These are phyloP conservation scores for Cutaneotrichosporon dermatis DNA, from an alignment of 1,284 basidiomycete species.

Conservation along the genomic window DNA sequence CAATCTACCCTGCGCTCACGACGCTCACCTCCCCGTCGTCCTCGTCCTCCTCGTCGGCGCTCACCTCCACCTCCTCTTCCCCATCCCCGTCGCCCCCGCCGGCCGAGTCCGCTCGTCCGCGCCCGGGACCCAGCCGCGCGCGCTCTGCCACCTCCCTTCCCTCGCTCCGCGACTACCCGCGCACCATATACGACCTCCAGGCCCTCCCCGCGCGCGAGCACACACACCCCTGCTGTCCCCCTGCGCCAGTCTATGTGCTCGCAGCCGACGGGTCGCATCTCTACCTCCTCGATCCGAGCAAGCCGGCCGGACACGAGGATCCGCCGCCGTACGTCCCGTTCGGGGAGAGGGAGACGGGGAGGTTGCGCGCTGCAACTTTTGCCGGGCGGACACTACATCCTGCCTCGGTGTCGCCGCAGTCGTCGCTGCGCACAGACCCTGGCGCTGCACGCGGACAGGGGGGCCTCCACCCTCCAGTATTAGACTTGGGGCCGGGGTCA, in stretches of 20 bases:
- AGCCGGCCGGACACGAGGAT: constrained; percentile 26
- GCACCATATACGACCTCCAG: background rate
- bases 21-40: background rate
- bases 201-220: background rate
- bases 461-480: background rate
- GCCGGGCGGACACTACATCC: background rate
- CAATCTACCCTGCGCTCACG: background rate
- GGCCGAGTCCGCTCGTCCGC: background rate
- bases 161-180: background rate
- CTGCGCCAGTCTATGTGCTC: constrained; percentile 40
- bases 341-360: background rate
- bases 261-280: constrained; percentile 41
- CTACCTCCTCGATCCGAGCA: constrained; percentile 36
- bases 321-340: constrained; percentile 42
- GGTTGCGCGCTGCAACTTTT: background rate
- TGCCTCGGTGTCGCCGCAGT: no score
- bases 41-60: background rate
- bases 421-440: no score
- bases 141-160: background rate
- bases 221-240: background rate
- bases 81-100: background rate
- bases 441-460: background rate
- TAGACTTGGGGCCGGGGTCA: background rate
- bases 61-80: background rate
- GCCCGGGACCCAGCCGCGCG: background rate